These are phyloP conservation scores for Lentinula aciculospora DNA, from an alignment of 768 basidiomycete genomes.

Conservation along the genomic window DNA sequence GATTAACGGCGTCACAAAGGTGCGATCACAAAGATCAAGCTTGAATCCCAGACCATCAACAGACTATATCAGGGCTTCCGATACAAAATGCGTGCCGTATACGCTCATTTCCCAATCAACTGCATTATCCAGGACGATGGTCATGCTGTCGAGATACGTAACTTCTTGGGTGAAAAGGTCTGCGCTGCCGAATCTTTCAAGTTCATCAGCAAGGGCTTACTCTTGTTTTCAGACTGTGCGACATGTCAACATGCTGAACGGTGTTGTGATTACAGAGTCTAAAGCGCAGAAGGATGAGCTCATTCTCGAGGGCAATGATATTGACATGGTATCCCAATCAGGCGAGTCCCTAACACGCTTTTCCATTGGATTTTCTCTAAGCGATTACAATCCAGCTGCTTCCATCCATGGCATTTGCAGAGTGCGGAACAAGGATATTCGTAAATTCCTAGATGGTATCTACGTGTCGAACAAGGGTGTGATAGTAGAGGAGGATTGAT, in stretches of 20 bases:
- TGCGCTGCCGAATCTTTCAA: constrained; percentile 7
- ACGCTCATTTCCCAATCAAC: constrained; percentile 99
- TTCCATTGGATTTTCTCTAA: neutral
- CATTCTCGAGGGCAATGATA: constrained; percentile 90
- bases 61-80: constrained; percentile 73
- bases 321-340: constrained; percentile 96
- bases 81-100: constrained; percentile 99
- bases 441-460: constrained; percentile 95
- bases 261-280: constrained; percentile 81
- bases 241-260: constrained; percentile 86
- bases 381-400: constrained; percentile 51
- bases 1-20: constrained; percentile 96
- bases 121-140: constrained; percentile 84
- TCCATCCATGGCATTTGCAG: constrained; percentile 95
- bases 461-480: constrained; percentile 84
- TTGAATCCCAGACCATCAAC: neutral
- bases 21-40: constrained; percentile 19
- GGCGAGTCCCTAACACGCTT: constrained; percentile 36
- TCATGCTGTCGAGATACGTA: constrained; percentile 78
- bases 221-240: constrained; percentile 67
- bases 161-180: constrained; percentile 94
- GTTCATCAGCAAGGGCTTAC: neutral
- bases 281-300: constrained; percentile 93
- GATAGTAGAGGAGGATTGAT: constrained; percentile 43
- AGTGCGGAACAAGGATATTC: constrained; percentile 99